These are phyloP conservation scores for Termitomyces titanicus DNA, from an alignment of 768 basidiomycete species.

Conservation along the genomic window DNA sequence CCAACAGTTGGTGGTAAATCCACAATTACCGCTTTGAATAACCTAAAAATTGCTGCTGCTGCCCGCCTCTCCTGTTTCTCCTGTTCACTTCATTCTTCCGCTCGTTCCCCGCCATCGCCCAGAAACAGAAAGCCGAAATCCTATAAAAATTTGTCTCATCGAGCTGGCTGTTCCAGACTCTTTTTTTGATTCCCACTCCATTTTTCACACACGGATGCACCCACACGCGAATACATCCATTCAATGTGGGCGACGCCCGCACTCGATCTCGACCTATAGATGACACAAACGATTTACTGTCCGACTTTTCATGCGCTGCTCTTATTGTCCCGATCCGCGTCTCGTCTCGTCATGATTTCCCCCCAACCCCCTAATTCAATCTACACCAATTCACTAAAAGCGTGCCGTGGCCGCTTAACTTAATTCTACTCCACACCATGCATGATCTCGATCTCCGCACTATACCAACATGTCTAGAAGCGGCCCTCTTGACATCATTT, in stretches of 20 bases:
- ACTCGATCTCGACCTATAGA: conserved; percentile 35
- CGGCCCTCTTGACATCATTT: not conserved
- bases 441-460: conserved; percentile 5
- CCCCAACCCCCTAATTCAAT: conserved; percentile 28
- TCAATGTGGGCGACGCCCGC: conserved; percentile 10
- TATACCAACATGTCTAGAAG: conserved; percentile 1
- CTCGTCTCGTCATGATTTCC: conserved; percentile 38
- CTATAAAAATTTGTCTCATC: conserved; percentile 19
- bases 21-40: not conserved
- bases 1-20: conserved; percentile 42
- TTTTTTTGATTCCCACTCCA: not conserved
- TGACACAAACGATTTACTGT: conserved; percentile 18
- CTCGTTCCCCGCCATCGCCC: conserved; percentile 12
- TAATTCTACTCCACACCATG: conserved; percentile 3
- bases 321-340: conserved; percentile 48
- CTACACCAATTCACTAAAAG: conserved; percentile 5
- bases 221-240: conserved; percentile 3
- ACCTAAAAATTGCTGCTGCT: not conserved
- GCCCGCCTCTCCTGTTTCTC: conserved; percentile 7
- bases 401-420: conserved; percentile 7
- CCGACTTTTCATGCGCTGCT: conserved; percentile 48
- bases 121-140: conserved; percentile 32
- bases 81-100: not conserved
- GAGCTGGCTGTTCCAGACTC: too few species aligned
- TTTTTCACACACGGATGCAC: conserved; percentile 15